Evolutionary conservation across 441 rosid species (phyloP), one percentile per base, ranked within the genome.

Genomic region (Aleurites moluccanus): DNA sequence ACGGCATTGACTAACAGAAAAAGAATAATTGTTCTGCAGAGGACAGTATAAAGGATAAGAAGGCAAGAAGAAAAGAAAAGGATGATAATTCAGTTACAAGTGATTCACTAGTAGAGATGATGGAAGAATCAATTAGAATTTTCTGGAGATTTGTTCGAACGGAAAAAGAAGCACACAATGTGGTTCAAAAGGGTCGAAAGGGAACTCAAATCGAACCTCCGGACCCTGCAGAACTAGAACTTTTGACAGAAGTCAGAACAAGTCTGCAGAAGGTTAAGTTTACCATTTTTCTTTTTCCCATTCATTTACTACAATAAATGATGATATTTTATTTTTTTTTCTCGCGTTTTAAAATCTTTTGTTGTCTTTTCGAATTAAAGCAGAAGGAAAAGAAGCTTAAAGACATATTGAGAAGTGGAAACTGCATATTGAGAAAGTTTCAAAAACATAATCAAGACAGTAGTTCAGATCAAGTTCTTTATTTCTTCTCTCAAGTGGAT

Each of bases 371-470:
- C 2, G 25, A 35, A 20, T n/a, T 57, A 27, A 64, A 80, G 87
- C 90, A 91, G 99, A 92, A 89, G 79, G 96, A 92, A 83, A 95
- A 82, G 79, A 90, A 82, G 82, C 89, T 94, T 55, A 92, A 86
- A 73, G 94, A 91, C 18, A 75, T 86, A 20, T 40, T 86, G 85
- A 90, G 86, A 57, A 85, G 93, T 69, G 94, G 90, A 62, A 89
- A 87, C 55, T 90, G 99, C 83, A 83, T 95, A 70, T 16, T 95
- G 76, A 88, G 83, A 77, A 90, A 82, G 83, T 84, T 91, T 20
- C 77, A 68, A 63, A 90, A 82, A 80, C 86, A 80, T 25, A 23
- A 25, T 20, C 80, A 79, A 44, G 90, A 86, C 44, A 82, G 76
- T 56, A 82, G 75, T 62, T 79, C 89, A 50, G 92, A 90, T 33